Conservation (phyloP, 2,329 filamentous ascomycete species). For the Aureobasidium sp. region DNA sequence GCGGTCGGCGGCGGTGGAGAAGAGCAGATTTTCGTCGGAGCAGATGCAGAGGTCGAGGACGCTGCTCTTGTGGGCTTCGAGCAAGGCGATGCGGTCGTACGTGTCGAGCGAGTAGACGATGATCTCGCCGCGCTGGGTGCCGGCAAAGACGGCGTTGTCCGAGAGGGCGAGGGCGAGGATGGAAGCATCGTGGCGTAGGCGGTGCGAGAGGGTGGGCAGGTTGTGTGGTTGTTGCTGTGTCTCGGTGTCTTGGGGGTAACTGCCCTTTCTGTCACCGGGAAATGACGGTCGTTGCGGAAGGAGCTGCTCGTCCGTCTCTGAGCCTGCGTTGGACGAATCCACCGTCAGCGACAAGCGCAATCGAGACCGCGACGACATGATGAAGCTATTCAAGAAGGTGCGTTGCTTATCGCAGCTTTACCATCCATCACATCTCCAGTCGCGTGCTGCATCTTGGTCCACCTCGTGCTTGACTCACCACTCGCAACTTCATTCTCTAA, state of each 20-base stretch:
- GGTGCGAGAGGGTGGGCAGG: slow-evolving; percentile 62
- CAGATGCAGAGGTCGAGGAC: slow-evolving; percentile 81
- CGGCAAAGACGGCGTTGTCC: slow-evolving; percentile 76
- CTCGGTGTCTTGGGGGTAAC: slow-evolving; percentile 4
- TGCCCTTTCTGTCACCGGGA: not conserved
- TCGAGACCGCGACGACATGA: slow-evolving; percentile 2
- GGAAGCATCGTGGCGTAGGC: slow-evolving; percentile 68
- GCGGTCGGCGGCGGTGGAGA: slow-evolving; percentile 89
- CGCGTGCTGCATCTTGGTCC: not conserved
- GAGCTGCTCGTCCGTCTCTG: slow-evolving; percentile 18
- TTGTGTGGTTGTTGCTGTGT: slow-evolving; percentile 9
- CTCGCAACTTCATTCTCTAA: not conserved
- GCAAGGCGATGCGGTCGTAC: slow-evolving; percentile 69
- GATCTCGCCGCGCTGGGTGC: slow-evolving; percentile 89
- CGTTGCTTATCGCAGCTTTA: not conserved
- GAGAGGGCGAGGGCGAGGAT: slow-evolving; percentile 79
- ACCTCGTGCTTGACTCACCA: slow-evolving; percentile 1
- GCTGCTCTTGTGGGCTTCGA: slow-evolving; percentile 87
- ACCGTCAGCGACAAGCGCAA: slow-evolving; percentile 4
- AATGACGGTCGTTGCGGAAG: not conserved
- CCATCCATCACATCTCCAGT: not conserved
- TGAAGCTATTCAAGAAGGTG: not conserved
- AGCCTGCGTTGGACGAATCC: slow-evolving; percentile 15
- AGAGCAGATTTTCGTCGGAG: slow-evolving; percentile 65
- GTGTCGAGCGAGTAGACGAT: slow-evolving; percentile 83